These are phyloP conservation scores for Penicillium alfredii DNA, from an alignment of 495 filamentous ascomycete genomes.

Conservation along the genomic window DNA sequence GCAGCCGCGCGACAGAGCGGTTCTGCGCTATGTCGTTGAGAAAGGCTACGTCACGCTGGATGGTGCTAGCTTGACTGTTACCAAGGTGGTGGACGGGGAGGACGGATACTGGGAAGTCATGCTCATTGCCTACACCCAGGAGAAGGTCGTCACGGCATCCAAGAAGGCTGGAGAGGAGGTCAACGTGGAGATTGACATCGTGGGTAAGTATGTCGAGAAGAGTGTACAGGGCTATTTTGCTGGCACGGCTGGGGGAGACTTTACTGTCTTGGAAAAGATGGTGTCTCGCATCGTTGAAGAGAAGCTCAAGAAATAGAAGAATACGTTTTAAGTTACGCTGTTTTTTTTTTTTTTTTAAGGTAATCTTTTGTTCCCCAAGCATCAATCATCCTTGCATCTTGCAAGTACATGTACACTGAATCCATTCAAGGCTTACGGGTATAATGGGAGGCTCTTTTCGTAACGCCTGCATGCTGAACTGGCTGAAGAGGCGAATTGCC, in stretches of 20 bases:
- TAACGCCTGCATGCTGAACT: conserved; percentile 9
- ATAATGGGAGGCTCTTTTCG: conserved; percentile 11
- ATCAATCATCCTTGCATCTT: too few relatives aligned
- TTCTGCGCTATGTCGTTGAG: conserved; percentile 83
- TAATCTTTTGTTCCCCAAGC: conserved; percentile 17
- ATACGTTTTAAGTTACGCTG: too few relatives aligned
- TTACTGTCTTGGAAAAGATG: conserved; percentile 75
- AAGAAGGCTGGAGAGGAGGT: conserved; percentile 83
- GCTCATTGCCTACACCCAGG: conserved; percentile 98
- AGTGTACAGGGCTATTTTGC: conserved; percentile 59
- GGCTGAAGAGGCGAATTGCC: too few relatives aligned
- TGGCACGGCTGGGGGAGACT: conserved; percentile 43
- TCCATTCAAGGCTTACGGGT: conserved; percentile 17
- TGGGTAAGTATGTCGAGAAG: conserved; percentile 99
- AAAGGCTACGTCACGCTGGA: conserved; percentile 96
- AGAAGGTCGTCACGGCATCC: conserved; percentile 73
- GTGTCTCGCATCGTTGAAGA: conserved; percentile 72
- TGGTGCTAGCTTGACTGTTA: conserved; percentile 93
- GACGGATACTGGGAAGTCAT: conserved; percentile 96
- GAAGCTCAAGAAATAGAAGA: conserved; percentile 45
- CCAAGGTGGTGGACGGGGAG: conserved; percentile 61
- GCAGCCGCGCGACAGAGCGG: conserved; percentile 55
- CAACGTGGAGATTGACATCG: conserved; percentile 97
- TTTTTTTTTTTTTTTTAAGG: too few relatives aligned
- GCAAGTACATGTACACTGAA: conserved; percentile 19